Evolutionary conservation across 805 yeast genomes (phyloP), one percentile per base, ranked within the genome.

Genomic region (Pichia occidentalis): DNA sequence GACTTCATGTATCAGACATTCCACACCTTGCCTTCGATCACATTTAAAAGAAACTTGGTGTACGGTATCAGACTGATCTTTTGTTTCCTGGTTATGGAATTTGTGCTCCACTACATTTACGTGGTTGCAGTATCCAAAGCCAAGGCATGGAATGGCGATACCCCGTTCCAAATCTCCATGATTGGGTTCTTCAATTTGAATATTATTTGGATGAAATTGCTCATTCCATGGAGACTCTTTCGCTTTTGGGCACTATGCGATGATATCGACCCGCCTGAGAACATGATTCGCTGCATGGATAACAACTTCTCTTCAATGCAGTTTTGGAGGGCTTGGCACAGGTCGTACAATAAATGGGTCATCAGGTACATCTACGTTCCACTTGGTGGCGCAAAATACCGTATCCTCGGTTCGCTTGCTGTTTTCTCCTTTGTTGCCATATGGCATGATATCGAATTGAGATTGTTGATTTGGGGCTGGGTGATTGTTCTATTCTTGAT

Each of bases 241-340:
- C 68, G 99, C 45, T 68, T 90, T 48, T 92, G 99, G 98, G 73
- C 92, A 7, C 63, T 92, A 40, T 48, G 85, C n/a, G 99, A 92
- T 59, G 85, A 84, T 0, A 85, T 90, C 36, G 97, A 92, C 53
- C 85, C 97, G 0, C 97, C 98, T 2, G 99, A 92, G 56, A 92
- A 92, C 54, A 92, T 92, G 97, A 78, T 92, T 40, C 69, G 99
- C 42, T 88, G 97, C 56, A 85, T 92, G 77, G 84, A 86, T 57
- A 86, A 92, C 60, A 92, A 92, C 61, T 92, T 80, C 59, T 82
- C 95, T 24, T 92, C 96, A 0, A 60, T 85, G 44, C 86, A 92
- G n/a, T 92, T 92, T 58, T 92, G 99, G 99, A 73, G 97, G 55
- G 95, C 95, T 4, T 92, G 99, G 99, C 99, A 92, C 61, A 74